A percentile compares a stretch with the other conserved stretches of the same genome.
Evolutionary conservation across 2,329 filamentous ascomycete species (phyloP).

Genomic region (Diaporthe ampelina): DNA sequence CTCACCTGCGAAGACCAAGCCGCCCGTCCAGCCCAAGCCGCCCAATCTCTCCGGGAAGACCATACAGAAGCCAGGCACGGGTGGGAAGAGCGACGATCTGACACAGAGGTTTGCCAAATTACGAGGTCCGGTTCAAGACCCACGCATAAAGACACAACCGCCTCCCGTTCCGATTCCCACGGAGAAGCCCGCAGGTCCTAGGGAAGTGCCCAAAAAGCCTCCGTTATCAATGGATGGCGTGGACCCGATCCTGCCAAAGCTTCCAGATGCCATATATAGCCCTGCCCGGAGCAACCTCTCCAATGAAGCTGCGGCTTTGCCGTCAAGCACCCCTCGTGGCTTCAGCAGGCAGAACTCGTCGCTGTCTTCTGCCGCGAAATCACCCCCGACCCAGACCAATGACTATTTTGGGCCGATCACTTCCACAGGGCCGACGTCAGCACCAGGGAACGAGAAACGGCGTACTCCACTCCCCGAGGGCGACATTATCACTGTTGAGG

Average conservation of each 20-base stretch:
- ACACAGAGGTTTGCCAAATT: slow-evolving; percentile 70
- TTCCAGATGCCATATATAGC: slow-evolving; percentile 83
- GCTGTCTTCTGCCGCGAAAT: slow-evolving; percentile 41
- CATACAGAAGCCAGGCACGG: slow-evolving; percentile 54
- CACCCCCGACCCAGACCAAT: slow-evolving; percentile 43
- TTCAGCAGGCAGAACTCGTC: slow-evolving; percentile 72
- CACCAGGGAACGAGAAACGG: slow-evolving; percentile 50
- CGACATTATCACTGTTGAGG: slow-evolving; percentile 74
- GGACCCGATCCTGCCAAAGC: slow-evolving; percentile 74
- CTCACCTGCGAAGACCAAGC: slow-evolving; percentile 55
- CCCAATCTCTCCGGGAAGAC: slow-evolving; percentile 74
- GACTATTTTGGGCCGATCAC: slow-evolving; percentile 51
- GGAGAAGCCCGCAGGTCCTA: slow-evolving; percentile 30
- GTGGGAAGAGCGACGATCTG: slow-evolving; percentile 61
- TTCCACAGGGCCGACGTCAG: slow-evolving; percentile 21
- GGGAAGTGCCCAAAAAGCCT: slow-evolving; percentile 66
- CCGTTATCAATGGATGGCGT: slow-evolving; percentile 64
- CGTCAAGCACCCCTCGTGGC: slow-evolving; percentile 74
- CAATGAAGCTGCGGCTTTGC: slow-evolving; percentile 74
- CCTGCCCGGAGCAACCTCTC: slow-evolving; percentile 80
- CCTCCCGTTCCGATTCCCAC: slow-evolving; percentile 51
- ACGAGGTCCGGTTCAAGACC: slow-evolving; percentile 65
- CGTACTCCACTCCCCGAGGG: slow-evolving; percentile 68
- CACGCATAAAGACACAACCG: slow-evolving; percentile 65
- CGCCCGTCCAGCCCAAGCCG: slow-evolving; percentile 75